Percentiles rank a stretch among this genome's conserved stretches.
Evolutionary conservation across 208 protist species (phyloP).

Genomic region (Crithidia fasciculata): DNA sequence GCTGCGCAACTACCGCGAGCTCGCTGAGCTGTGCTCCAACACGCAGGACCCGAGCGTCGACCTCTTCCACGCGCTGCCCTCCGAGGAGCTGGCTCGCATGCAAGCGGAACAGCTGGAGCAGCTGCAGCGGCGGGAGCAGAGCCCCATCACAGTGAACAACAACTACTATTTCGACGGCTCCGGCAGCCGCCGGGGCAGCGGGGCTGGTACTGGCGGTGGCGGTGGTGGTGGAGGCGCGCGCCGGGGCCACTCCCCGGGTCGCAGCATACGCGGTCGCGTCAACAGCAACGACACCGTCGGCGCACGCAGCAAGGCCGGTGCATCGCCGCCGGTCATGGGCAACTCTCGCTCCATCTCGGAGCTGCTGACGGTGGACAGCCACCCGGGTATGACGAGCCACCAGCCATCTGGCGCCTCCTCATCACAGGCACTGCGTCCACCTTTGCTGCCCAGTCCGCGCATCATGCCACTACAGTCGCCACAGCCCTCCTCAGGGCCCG

Average conservation of each 20-base stretch:
- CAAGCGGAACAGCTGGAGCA: constrained; percentile 31
- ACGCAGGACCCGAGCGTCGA: constrained; percentile 41
- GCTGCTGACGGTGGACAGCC: constrained; percentile 15
- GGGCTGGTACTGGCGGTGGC: neutral
- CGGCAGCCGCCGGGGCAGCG: neutral
- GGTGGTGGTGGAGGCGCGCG: no score
- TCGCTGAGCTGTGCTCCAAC: constrained; percentile 59
- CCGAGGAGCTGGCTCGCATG: constrained; percentile 54
- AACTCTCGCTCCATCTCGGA: constrained; percentile 18
- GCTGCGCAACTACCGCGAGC: constrained; percentile 69
- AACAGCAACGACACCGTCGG: constrained; percentile 15
- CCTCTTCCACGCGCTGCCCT: constrained; percentile 39
- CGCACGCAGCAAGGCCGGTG: neutral
- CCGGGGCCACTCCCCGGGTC: neutral
- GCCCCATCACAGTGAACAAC: constrained; percentile 61
- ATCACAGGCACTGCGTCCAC: constrained; percentile 12
- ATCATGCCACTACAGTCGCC: constrained; percentile 29
- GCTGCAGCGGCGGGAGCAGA: constrained; percentile 32
- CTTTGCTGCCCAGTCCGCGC: constrained; percentile 19
- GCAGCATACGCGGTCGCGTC: constrained; percentile 14
- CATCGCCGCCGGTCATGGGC: neutral
- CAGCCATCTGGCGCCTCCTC: constrained; percentile 9
- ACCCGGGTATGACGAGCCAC: constrained; percentile 2
- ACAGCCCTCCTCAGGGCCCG: constrained; percentile 33
- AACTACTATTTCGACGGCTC: constrained; percentile 52